Evolutionary conservation across 2,329 filamentous ascomycete genomes (phyloP).

Genomic region (Nannizziopsis barbatae): DNA sequence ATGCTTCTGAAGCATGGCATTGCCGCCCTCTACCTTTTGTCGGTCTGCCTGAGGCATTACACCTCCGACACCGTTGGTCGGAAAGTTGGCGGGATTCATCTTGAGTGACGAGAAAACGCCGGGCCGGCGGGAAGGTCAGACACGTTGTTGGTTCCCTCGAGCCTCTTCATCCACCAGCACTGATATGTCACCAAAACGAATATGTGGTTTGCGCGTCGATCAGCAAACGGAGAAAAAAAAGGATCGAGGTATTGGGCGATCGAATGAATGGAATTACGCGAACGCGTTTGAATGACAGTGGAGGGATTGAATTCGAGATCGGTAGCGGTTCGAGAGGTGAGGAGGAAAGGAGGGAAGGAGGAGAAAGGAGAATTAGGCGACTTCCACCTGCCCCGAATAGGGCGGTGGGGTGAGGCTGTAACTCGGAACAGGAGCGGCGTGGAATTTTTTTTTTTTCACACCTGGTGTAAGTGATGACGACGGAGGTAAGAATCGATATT

Average conservation of each 20-base stretch:
- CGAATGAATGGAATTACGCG: neutral
- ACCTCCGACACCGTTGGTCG: constrained; percentile 28
- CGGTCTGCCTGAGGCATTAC: constrained; percentile 18
- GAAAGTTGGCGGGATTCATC: constrained; percentile 35
- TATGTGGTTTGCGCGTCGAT: neutral
- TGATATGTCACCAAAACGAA: constrained; percentile 1
- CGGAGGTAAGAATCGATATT: neutral
- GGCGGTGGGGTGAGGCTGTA: constrained; percentile 11
- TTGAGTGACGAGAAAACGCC: constrained; percentile 27
- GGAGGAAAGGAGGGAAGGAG: neutral
- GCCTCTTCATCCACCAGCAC: constrained; percentile 6
- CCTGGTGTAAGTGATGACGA: neutral
- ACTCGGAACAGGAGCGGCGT: constrained; percentile 1
- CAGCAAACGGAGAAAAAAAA: neutral
- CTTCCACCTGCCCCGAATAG: constrained; percentile 5
- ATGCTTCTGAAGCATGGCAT: constrained; percentile 29
- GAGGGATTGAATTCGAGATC: too few species aligned
- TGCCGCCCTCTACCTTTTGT: constrained; percentile 24
- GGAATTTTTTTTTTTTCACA: too few species aligned
- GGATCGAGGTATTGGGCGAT: neutral
- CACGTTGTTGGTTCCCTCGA: constrained; percentile 11
- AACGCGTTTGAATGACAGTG: neutral
- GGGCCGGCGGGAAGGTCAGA: constrained; percentile 15
- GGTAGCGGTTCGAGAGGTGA: neutral
- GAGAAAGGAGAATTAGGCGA: neutral